Conservation (phyloP, 306 rosid genomes). For the Cicer judaicum region DNA sequence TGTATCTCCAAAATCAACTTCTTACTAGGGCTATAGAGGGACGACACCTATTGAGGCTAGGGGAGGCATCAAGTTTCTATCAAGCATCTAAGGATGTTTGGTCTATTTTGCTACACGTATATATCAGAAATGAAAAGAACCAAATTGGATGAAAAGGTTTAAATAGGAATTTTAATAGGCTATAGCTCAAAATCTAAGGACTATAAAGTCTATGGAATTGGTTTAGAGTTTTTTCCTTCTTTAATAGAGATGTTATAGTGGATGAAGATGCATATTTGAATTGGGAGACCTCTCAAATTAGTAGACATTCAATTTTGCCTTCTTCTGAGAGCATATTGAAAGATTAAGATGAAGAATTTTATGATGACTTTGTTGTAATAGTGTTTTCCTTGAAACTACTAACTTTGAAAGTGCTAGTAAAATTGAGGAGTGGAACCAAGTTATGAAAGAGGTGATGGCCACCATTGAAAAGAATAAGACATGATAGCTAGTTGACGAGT, state of each 20-base stretch:
- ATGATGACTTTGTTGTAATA: neutral
- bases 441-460: neutral
- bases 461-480: neutral
- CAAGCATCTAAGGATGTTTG: too few species aligned
- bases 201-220: too few species aligned
- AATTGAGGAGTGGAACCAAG: neutral
- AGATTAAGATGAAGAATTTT: too few species aligned
- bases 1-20: neutral
- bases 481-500: neutral
- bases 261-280: neutral
- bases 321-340: too few species aligned
- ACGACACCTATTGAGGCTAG: too few species aligned
- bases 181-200: too few species aligned
- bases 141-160: neutral
- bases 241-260: too few species aligned
- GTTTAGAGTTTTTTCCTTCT: too few species aligned
- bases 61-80: too few species aligned
- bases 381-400: neutral
- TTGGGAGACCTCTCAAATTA: neutral
- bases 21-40: neutral
- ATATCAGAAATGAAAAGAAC: neutral
- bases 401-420: neutral
- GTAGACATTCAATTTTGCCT: neutral
- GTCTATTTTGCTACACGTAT: neutral
- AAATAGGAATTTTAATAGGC: neutral